Evolutionary conservation across 805 yeast species (phyloP), one percentile per base, ranked within the genome.

Genomic region (Soucietia sequanensis): DNA sequence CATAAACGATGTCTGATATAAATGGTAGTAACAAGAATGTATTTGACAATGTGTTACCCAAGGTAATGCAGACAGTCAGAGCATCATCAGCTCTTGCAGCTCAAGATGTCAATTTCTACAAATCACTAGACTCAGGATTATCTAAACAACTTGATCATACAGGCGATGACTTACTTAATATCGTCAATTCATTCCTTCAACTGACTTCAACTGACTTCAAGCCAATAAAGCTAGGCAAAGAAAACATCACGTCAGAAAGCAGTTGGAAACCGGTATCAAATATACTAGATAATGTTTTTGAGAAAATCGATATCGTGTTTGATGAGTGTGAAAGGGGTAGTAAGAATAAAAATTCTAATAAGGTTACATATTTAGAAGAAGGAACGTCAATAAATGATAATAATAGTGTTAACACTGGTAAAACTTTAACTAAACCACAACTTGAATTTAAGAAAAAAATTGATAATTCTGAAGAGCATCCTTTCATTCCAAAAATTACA

Each of bases 101-200:
- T 0, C 84, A 84, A 37, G 98, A 91, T 63, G 72, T 89, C n/a
- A 76, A 73, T 20, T 93, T 90, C 50, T 78, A 80, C 56, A 66
- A 71, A 30, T 78, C 85, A 30, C 52, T 87, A 9, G 91, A 86
- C 48, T 48, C 63, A 3, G 50, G 56, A 1, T 51, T 80, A 10
- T 58, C 69, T 6, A 42, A 50, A 0, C 52, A 68, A 10, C 54
- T 80, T 31, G 66, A 67, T 7, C 44, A 46, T 1, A 51, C 75
- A 0, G 68, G 80, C 4, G 53, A 58, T 11, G 56, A 65, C 14
- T 37, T 84, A 5, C 51, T 78, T 17, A 58, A 54, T 2, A 42
- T 78, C 77, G 78, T 45, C 57, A 56, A 6, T 41, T 81, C 19
- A 50, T 77, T 2, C 38, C 58, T 11, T 53, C 70, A 4, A 50